A percentile compares a stretch with the other conserved stretches of the same genome.
phyloP scores from a whole-genome alignment of 495 filamentous ascomycete species.

The Penicillium desertorum region DNA sequence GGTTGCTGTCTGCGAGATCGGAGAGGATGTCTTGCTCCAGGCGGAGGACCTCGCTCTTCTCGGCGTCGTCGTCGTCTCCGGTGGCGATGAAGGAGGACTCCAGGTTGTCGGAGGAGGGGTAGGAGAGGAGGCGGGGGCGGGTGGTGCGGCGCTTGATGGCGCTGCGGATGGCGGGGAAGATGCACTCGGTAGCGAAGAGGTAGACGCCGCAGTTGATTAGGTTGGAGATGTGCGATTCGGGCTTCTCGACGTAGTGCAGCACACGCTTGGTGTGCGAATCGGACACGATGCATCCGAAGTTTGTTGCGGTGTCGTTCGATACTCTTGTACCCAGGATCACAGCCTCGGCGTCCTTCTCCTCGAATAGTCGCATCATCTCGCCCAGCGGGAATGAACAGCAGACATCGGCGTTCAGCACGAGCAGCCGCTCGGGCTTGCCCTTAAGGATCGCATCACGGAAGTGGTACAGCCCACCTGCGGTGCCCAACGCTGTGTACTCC shows the following conservation, averaged over 20 bases:
- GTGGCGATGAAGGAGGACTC: constrained; percentile 72
- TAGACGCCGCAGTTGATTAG: constrained; percentile 99
- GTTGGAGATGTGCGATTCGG: constrained; percentile 96
- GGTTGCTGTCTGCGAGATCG: constrained; percentile 94
- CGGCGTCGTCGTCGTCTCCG: constrained; percentile 68
- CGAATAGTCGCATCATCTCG: constrained; percentile 91
- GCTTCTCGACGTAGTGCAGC: constrained; percentile 99
- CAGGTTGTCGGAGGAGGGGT: constrained; percentile 93
- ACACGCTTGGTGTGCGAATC: constrained; percentile 94
- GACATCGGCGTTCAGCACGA: constrained; percentile 97
- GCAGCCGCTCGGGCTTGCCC: constrained; percentile 89
- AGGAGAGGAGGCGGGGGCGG: constrained; percentile 84
- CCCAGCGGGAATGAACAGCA: constrained; percentile 98
- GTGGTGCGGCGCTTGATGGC: constrained; percentile 96
- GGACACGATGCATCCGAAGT: constrained; percentile 97
- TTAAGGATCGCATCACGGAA: constrained; percentile 99
- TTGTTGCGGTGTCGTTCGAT: constrained; percentile 84
- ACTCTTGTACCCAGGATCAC: constrained; percentile 95
- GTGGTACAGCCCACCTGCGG: constrained; percentile 95
- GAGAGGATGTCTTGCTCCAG: constrained; percentile 97
- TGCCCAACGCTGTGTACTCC: constrained; percentile 96
- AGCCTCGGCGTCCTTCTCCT: constrained; percentile 94
- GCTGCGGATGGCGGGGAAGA: constrained; percentile 93
- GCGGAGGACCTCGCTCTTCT: constrained; percentile 84
- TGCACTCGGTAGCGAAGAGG: constrained; percentile 89